These are phyloP conservation scores for Pistacia atlantica DNA, from an alignment of 345 rosid genomes.

Conservation along the genomic window DNA sequence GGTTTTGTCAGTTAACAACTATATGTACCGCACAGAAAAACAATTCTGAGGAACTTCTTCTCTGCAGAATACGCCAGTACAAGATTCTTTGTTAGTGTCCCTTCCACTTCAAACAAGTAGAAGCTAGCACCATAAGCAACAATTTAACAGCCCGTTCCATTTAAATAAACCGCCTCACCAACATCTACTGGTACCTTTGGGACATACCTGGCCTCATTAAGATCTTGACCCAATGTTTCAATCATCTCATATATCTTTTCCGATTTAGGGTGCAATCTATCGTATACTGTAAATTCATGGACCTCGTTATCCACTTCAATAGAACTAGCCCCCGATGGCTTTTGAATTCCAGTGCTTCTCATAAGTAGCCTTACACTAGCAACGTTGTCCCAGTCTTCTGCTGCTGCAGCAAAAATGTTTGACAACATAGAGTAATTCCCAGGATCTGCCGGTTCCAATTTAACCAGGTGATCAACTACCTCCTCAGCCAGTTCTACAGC, in stretches of 20 bases:
- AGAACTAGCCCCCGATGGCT: slow-evolving; percentile 75
- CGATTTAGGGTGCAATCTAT: slow-evolving; percentile 64
- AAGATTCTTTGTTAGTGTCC: not conserved
- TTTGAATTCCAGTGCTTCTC: slow-evolving; percentile 58
- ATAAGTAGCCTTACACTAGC: slow-evolving; percentile 62
- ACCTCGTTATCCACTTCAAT: slow-evolving; percentile 61
- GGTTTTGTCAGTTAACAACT: not conserved
- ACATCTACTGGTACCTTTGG: slow-evolving; percentile 27
- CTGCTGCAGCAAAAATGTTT: slow-evolving; percentile 59
- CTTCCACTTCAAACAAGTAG: not conserved
- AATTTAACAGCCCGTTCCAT: not conserved
- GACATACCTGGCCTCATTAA: slow-evolving; percentile 31
- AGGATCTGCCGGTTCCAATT: slow-evolving; percentile 50
- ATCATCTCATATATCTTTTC: slow-evolving; percentile 62
- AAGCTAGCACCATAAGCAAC: not conserved
- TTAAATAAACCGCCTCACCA: slow-evolving; percentile 21
- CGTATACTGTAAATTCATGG: slow-evolving; percentile 64
- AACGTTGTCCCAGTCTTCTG: slow-evolving; percentile 69
- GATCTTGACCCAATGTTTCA: slow-evolving; percentile 42
- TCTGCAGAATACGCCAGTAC: not conserved
- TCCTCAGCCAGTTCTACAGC: slow-evolving; percentile 54
- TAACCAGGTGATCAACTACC: slow-evolving; percentile 47
- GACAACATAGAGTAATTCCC: slow-evolving; percentile 66
- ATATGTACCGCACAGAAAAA: not conserved
- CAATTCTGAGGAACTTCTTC: not conserved